Evolutionary conservation across 306 rosid species (phyloP).

Genomic region (Geum urbanum): DNA sequence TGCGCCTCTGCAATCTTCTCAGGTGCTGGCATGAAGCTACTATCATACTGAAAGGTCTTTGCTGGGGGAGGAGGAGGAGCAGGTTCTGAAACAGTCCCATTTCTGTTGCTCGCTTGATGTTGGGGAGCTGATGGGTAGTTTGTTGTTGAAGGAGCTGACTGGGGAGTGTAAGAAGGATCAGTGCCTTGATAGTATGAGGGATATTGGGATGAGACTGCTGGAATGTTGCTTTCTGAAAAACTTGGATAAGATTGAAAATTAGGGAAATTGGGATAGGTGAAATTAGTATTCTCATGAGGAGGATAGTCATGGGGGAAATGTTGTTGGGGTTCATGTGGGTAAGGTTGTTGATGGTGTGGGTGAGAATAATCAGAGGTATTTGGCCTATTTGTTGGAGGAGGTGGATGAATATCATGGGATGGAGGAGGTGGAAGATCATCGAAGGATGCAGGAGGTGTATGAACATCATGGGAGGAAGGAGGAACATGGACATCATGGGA

Average conservation of each 20-base stretch:
- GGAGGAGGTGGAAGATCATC: constrained; percentile 39
- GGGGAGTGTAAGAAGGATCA: constrained; percentile 58
- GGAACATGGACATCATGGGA: not conserved
- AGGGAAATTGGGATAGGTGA: constrained; percentile 67
- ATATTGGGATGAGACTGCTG: constrained; percentile 60
- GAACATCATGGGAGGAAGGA: constrained; percentile 52
- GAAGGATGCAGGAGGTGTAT: constrained; percentile 55
- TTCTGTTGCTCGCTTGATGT: constrained; percentile 45
- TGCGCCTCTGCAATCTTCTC: constrained; percentile 96
- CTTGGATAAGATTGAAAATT: constrained; percentile 95
- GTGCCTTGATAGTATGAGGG: constrained; percentile 61
- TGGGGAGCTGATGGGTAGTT: constrained; percentile 44
- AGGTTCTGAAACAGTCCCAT: constrained; percentile 51
- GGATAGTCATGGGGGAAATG: constrained; percentile 53
- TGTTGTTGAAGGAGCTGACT: constrained; percentile 52
- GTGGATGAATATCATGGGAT: constrained; percentile 60
- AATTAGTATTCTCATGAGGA: constrained; percentile 47
- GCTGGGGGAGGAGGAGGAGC: constrained; percentile 31
- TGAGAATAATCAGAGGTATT: constrained; percentile 58
- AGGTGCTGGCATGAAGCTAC: constrained; percentile 77
- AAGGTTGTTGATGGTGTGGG: constrained; percentile 59
- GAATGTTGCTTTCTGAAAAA: constrained; percentile 80
- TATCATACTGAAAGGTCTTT: constrained; percentile 63
- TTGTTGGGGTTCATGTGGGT: constrained; percentile 61
- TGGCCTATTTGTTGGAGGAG: constrained; percentile 51